Evolutionary conservation across 2,329 filamentous ascomycete species (phyloP), one percentile per base, ranked within the genome.

Genomic region (Fusarium sp.): DNA sequence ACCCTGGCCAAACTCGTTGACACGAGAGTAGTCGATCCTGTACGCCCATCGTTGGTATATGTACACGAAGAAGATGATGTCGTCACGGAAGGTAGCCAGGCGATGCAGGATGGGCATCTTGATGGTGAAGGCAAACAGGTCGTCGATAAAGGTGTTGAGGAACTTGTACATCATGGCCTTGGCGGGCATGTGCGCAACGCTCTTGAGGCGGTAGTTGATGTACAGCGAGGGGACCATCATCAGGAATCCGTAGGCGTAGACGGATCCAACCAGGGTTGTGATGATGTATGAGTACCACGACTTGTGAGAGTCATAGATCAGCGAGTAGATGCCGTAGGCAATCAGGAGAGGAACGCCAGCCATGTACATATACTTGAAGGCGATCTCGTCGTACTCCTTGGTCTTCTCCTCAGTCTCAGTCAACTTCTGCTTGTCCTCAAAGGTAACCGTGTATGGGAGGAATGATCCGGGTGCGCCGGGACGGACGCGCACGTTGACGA

Each of bases 121-220:
- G 87, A 99, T 98, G 42, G 97, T 99, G 80, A 98, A 99, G 3
- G 97, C 97, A 81, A 99, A 99, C 35, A 99, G 88, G 81, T 99
- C 97, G 84, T 99, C 97, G 82, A 99, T 98, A 83, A 99, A 99
- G 6, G 97, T 98, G 86, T 98, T 98, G 75, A 98, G 87, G 85
- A 98, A 98, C 86, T 98, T 98, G 90, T 98, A 98, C 82, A 92
- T 96, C 95, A 99, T 97, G 57, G 97, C 95, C 85, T 95, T 96
- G 76, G 89, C 94, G 2, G 97, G 95, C 96, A 99, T 98, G 85
- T 99, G 97, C 13, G 97, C 97, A 36, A 98, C 94, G 76, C 92
- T 93, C 89, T 96, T 98, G 77, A 99, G 91, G 14, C 96, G 92
- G 87, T 99, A 99, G 89, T 99, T 99, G 91, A 99, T 99, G 87